Conservation (phyloP, 2,329 filamentous ascomycete genomes). For the Emmonsiellopsis sp. region DNA sequence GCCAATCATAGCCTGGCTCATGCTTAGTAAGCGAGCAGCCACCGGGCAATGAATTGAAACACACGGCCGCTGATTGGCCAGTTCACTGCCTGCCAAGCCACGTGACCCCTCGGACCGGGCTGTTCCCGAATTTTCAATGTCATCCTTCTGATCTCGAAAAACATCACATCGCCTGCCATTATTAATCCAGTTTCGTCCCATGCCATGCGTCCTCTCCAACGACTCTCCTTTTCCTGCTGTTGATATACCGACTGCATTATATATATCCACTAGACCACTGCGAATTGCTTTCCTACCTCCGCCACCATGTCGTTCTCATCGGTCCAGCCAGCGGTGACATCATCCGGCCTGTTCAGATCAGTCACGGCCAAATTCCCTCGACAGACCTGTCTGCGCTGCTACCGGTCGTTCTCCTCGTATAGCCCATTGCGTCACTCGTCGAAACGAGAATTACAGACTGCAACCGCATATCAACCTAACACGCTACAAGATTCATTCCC, state of each 20-base stretch:
- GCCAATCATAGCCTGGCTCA: neutral
- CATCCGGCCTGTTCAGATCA: slow-evolving; percentile 35
- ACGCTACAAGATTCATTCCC: slow-evolving; percentile 48
- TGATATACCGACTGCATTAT: neutral
- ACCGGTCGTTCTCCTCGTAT: slow-evolving; percentile 41
- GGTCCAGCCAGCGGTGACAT: slow-evolving; percentile 36
- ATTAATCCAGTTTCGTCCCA: neutral
- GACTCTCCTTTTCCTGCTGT: neutral
- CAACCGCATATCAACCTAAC: slow-evolving; percentile 55
- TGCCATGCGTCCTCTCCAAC: neutral
- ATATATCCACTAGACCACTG: slow-evolving; percentile 1
- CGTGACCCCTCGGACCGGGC: slow-evolving; percentile 4
- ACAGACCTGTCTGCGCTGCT: slow-evolving; percentile 30
- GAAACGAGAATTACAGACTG: slow-evolving; percentile 56
- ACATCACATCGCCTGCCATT: neutral
- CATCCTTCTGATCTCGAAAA: neutral
- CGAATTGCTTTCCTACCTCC: neutral
- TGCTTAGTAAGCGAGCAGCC: neutral
- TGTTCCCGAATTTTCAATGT: neutral
- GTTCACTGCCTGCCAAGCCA: slow-evolving; percentile 14
- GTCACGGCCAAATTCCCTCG: slow-evolving; percentile 29
- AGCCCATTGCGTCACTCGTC: slow-evolving; percentile 38
- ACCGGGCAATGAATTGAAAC: slow-evolving; percentile 27
- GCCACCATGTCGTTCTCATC: slow-evolving; percentile 32
- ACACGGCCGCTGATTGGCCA: slow-evolving; percentile 28